Conservation (phyloP, 1,284 basidiomycete genomes). For the Erythrobasidium hasegawianum region DNA sequence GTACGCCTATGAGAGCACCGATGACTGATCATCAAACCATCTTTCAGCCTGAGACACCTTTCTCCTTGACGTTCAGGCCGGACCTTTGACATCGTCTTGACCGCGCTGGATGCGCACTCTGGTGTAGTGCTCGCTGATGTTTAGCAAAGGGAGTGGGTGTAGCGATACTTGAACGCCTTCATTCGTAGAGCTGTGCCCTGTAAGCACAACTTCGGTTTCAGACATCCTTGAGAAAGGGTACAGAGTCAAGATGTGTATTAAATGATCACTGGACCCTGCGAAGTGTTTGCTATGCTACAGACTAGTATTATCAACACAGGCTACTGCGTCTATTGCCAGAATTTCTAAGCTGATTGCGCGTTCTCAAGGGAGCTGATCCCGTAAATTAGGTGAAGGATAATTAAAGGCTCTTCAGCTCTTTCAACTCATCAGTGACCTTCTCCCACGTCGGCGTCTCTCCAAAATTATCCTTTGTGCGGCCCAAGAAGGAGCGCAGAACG, state of each 20-base stretch:
- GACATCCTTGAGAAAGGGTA: neutral
- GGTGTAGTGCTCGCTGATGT: constrained; percentile 92
- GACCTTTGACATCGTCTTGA: constrained; percentile 25
- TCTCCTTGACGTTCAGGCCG: neutral
- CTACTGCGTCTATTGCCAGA: no score
- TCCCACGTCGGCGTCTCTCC: constrained; percentile 82
- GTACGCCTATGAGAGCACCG: constrained; percentile 89
- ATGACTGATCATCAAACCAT: constrained; percentile 58
- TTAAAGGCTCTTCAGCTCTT: constrained; percentile 49
- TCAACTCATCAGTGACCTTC: constrained; percentile 58
- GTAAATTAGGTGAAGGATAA: no score
- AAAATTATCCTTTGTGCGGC: constrained; percentile 63
- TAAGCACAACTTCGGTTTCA: constrained; percentile 4
- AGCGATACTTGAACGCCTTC: constrained; percentile 34
- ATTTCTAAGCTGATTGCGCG: no score
- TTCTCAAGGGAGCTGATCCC: no score
- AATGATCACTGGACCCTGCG: no score
- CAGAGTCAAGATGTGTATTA: neutral
- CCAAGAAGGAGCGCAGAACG: constrained; percentile 82
- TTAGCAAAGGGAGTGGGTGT: constrained; percentile 92
- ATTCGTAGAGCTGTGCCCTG: constrained; percentile 6
- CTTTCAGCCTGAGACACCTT: neutral
- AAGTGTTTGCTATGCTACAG: no score
- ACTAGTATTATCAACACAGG: no score
- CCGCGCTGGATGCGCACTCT: constrained; percentile 68